Conservation (phyloP, 768 basidiomycete genomes). For the Boletus subparvulus region DNA sequence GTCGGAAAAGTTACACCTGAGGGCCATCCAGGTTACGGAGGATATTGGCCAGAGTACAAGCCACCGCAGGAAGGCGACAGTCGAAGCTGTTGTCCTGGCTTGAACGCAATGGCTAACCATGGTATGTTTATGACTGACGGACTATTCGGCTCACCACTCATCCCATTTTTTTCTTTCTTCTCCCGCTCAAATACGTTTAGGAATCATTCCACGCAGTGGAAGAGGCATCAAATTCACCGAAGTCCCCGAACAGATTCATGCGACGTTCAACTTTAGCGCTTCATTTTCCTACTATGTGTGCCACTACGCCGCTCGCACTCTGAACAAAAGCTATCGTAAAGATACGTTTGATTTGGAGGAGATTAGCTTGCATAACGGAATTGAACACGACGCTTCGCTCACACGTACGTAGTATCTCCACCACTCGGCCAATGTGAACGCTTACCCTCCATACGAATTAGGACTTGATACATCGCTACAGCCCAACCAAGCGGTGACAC, state of each 20-base stretch:
- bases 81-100: slow-evolving; percentile 65
- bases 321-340: slow-evolving; percentile 53
- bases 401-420: slow-evolving; percentile 16
- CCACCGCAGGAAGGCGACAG: slow-evolving; percentile 62
- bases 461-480: slow-evolving; percentile 51
- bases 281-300: slow-evolving; percentile 67
- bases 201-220: slow-evolving; percentile 58
- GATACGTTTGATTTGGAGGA: slow-evolving; percentile 62
- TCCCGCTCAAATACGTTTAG: slow-evolving; percentile 9
- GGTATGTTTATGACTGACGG: slow-evolving; percentile 44
- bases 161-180: not conserved
- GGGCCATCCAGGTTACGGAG: slow-evolving; percentile 53
- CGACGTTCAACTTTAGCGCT: slow-evolving; percentile 67
- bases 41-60: slow-evolving; percentile 67
- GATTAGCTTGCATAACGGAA: slow-evolving; percentile 14
- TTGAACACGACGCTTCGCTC: slow-evolving; percentile 27
- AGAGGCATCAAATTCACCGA: slow-evolving; percentile 60
- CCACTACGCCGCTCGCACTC: slow-evolving; percentile 53
- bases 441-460: slow-evolving; percentile 23
- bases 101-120: slow-evolving; percentile 81
- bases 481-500: slow-evolving; percentile 53
- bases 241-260: slow-evolving; percentile 38
- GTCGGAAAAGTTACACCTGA: slow-evolving; percentile 53
- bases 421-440: not conserved
- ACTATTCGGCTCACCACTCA: not conserved